A percentile compares a stretch with the other conserved stretches of the same genome.
Evolutionary conservation across 768 basidiomycete genomes (phyloP).

Genomic region (Lactifluus pinguis): DNA sequence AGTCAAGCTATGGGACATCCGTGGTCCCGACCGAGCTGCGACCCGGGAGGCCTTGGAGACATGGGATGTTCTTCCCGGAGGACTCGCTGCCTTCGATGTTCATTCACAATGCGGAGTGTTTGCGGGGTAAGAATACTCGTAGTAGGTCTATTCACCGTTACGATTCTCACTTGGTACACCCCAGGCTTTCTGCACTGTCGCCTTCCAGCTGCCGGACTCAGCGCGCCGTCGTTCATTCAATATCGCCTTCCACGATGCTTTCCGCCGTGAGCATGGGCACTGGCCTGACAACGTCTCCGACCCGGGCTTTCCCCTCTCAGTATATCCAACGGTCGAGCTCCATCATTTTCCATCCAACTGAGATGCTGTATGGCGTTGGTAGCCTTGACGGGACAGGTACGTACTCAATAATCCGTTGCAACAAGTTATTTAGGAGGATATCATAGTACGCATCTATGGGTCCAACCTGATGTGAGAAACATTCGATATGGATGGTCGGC

Average conservation of each 20-base stretch:
- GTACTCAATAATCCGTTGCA: slow-evolving; percentile 9
- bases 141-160: background rate
- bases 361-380: slow-evolving; percentile 76
- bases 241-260: slow-evolving; percentile 33
- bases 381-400: slow-evolving; percentile 54
- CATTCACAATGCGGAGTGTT: slow-evolving; percentile 79
- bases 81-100: slow-evolving; percentile 78
- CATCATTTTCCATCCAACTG: slow-evolving; percentile 73
- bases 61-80: slow-evolving; percentile 58
- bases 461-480: slow-evolving; percentile 15
- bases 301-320: slow-evolving; percentile 45
- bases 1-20: slow-evolving; percentile 86
- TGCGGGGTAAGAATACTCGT: slow-evolving; percentile 53
- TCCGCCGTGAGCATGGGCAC: slow-evolving; percentile 44
- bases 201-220: slow-evolving; percentile 59
- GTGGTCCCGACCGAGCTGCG: slow-evolving; percentile 49
- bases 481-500: background rate
- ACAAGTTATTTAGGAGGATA: background rate
- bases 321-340: slow-evolving; percentile 57
- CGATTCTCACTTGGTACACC: background rate
- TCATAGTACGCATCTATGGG: slow-evolving; percentile 18
- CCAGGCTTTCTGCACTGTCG: slow-evolving; percentile 40
- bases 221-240: slow-evolving; percentile 49
- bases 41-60: slow-evolving; percentile 36
- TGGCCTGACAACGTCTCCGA: slow-evolving; percentile 45